Base-by-base conservation (phyloP, 331 rosid species). In the Malus hybrid region DNA sequence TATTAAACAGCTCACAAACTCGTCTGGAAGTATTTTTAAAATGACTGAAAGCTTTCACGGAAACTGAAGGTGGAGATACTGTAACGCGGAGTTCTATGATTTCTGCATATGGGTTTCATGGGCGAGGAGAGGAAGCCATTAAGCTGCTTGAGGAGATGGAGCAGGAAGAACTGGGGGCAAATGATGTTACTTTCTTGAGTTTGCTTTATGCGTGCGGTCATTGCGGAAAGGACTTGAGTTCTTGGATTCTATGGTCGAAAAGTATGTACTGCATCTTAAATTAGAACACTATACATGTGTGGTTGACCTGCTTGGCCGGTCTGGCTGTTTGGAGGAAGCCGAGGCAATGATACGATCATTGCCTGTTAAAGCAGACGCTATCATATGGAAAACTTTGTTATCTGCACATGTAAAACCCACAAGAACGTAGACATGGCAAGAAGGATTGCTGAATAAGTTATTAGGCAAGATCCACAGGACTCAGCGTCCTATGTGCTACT, bases 191-290 rank as follows among this genome's bases (percentile, higher is more conserved):
- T 42, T 89, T 91, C 86, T 76, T 91, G 86, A 93, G 91, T 80
- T 85, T 93, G 86, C 89, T 93, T 42, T 88, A 93, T 89, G 97
- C 91, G 54, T 93, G 94, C 75, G 81, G 96, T 79, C 94, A 93
- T 78, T 82, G 86, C 79, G 98, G 97, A 83, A 90, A 81, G 96
- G 97, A 66, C 79, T 89, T 20, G 83, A 79, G 74, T 79, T 88
- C 69, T 88, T 91, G 60, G 87, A 93, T 42, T 77, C 83, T 81
- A 91, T 93, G 98, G 81, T 86, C 22, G 71, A 80, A 12, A 87
- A 85, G 81, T 91, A 88, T 64, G 85, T 78, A 80, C 81, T 89
- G 61, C 76, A 86, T 73, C 88, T 96, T 50, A 82, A 79, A 74
- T 65, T 90, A 68, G 93, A 89, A 83, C 98, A 91, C 70, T 91